Evolutionary conservation across 805 yeast species (phyloP).

Genomic region (Metschnikowia sp.): DNA sequence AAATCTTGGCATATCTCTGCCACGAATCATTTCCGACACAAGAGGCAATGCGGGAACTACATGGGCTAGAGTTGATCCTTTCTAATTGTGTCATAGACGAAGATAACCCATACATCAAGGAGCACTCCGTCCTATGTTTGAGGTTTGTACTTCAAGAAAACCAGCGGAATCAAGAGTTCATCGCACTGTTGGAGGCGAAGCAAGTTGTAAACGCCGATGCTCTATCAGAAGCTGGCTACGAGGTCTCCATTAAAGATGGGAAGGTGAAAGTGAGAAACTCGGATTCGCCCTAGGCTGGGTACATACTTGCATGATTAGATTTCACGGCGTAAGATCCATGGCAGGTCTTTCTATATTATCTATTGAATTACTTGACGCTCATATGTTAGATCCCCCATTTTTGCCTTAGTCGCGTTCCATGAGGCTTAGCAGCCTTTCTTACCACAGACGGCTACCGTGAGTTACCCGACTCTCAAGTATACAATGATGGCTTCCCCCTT

Average conservation of each 20-base stretch:
- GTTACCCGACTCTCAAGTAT: no score
- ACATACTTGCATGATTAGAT: no score
- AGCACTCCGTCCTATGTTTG: slow-evolving; percentile 76
- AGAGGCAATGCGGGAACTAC: slow-evolving; percentile 59
- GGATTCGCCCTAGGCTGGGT: no score
- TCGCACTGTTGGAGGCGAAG: slow-evolving; percentile 73
- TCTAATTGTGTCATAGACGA: slow-evolving; percentile 84
- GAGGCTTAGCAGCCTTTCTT: no score
- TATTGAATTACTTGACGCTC: no score
- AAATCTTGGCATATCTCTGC: slow-evolving; percentile 57
- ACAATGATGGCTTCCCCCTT: no score
- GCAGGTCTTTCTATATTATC: no score
- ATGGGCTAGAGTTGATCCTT: slow-evolving; percentile 68
- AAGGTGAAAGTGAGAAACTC: slow-evolving; percentile 52
- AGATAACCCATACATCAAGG: slow-evolving; percentile 85
- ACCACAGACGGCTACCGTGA: no score
- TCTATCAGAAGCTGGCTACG: slow-evolving; percentile 68
- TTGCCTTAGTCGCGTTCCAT: no score
- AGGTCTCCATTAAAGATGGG: slow-evolving; percentile 70
- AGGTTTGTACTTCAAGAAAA: slow-evolving; percentile 66
- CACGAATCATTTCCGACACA: slow-evolving; percentile 55
- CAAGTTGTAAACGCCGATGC: slow-evolving; percentile 56
- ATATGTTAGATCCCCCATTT: no score
- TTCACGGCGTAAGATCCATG: no score
- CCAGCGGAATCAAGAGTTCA: slow-evolving; percentile 67